phyloP scores from a whole-genome alignment of 305 asterid genomes.

The Solanum hybrid region DNA sequence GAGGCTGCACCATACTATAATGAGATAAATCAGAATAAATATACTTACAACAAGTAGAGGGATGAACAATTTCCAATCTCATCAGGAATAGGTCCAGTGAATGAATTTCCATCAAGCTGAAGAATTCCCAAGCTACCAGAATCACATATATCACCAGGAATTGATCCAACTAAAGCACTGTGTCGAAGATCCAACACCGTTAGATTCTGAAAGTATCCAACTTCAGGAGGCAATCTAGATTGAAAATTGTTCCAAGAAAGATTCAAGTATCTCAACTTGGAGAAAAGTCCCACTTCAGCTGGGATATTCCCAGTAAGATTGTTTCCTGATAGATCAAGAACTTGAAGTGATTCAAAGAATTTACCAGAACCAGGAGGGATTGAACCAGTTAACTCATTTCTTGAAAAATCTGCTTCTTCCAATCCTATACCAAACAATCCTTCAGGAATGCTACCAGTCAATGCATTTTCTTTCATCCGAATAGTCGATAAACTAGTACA shows the following conservation, averaged over 20 bases:
- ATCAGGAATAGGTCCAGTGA: slow-evolving; percentile 63
- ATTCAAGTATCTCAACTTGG: slow-evolving; percentile 62
- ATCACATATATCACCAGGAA: slow-evolving; percentile 74
- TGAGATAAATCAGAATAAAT: background rate
- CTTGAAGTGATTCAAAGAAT: slow-evolving; percentile 42
- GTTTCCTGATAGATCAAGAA: slow-evolving; percentile 69
- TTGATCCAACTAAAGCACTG: slow-evolving; percentile 44
- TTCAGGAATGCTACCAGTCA: slow-evolving; percentile 54
- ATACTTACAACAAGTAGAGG: slow-evolving; percentile 72
- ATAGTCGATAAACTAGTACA: slow-evolving; percentile 35
- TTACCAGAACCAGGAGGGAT: slow-evolving; percentile 55
- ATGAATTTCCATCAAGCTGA: slow-evolving; percentile 81
- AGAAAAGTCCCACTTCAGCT: slow-evolving; percentile 65
- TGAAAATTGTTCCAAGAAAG: slow-evolving; percentile 70
- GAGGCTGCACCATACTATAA: background rate
- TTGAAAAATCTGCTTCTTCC: slow-evolving; percentile 62
- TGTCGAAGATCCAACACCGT: slow-evolving; percentile 63
- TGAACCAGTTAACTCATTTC: slow-evolving; percentile 50
- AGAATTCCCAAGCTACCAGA: slow-evolving; percentile 80
- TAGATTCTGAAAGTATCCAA: slow-evolving; percentile 66
- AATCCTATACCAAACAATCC: slow-evolving; percentile 53
- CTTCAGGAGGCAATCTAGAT: slow-evolving; percentile 65
- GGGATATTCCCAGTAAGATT: slow-evolving; percentile 63
- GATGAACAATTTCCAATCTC: slow-evolving; percentile 86
- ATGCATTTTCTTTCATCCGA: slow-evolving; percentile 40